A percentile compares a stretch with the other conserved stretches of the same genome.
phyloP scores from a whole-genome alignment of 148 eudicot genomes.

The Camellia granthamiana region DNA sequence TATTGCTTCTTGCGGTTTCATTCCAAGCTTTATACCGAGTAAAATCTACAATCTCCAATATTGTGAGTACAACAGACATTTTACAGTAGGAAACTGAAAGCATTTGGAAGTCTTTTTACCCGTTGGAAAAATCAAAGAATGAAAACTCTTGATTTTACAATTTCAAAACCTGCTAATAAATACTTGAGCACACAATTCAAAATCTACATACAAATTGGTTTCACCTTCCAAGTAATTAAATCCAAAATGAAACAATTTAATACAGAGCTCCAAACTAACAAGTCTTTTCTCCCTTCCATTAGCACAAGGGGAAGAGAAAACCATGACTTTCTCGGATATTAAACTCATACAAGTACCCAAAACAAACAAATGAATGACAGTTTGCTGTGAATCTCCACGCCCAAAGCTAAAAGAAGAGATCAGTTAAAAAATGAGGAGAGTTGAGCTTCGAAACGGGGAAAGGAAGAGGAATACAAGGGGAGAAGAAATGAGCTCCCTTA shows the following conservation, averaged over 20 bases:
- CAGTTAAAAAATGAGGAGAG: neutral
- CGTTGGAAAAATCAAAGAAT: neutral
- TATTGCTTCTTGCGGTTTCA: constrained; percentile 76
- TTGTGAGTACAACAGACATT: neutral
- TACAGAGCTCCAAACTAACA: neutral
- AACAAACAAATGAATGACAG: neutral
- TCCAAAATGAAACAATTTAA: neutral
- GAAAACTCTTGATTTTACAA: neutral
- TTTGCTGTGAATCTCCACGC: neutral
- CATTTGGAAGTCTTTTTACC: neutral
- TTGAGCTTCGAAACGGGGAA: neutral
- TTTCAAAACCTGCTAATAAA: neutral
- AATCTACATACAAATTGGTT: neutral
- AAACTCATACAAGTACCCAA: neutral
- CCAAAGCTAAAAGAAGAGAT: neutral
- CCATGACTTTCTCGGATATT: neutral
- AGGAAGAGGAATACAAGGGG: neutral
- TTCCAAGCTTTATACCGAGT: constrained; percentile 82
- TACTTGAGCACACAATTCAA: neutral
- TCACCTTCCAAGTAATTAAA: neutral
- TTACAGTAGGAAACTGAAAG: neutral
- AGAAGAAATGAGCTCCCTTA: neutral
- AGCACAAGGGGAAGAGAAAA: neutral
- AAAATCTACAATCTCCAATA: constrained; percentile 57
- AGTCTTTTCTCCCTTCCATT: neutral